These are phyloP conservation scores for Tuber indicum DNA, from an alignment of 495 filamentous ascomycete genomes.

Conservation along the genomic window DNA sequence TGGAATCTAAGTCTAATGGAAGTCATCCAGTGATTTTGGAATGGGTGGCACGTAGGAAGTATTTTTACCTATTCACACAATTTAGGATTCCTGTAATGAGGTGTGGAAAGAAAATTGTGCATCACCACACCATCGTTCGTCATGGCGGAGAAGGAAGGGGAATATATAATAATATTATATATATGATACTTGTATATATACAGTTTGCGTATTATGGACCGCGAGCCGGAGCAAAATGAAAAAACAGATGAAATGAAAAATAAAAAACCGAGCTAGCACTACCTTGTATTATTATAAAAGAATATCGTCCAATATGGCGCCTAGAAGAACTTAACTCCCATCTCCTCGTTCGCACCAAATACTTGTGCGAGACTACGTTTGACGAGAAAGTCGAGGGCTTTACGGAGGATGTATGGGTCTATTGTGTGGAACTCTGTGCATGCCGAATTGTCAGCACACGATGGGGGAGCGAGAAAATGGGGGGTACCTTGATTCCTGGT, in stretches of 20 bases:
- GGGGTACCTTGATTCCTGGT: slow-evolving; percentile 53
- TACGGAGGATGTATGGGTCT: slow-evolving; percentile 70
- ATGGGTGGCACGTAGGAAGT: no score
- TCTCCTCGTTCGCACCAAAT: slow-evolving; percentile 70
- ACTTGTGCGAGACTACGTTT: slow-evolving; percentile 88
- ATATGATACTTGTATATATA: no score
- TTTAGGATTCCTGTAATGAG: no score
- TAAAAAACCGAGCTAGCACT: background rate
- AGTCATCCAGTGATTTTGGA: no score
- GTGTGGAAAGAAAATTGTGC: background rate
- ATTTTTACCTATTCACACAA: no score
- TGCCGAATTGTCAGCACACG: slow-evolving; percentile 5
- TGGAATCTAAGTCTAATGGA: no score
- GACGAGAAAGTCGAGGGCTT: slow-evolving; percentile 69
- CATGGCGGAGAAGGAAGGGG: background rate
- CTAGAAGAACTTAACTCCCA: slow-evolving; percentile 95
- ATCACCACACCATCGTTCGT: background rate
- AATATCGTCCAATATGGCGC: background rate
- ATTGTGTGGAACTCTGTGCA: slow-evolving; percentile 75
- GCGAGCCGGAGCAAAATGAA: background rate
- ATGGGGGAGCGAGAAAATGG: background rate
- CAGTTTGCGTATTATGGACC: background rate
- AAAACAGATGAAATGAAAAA: background rate
- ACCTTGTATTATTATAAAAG: background rate
- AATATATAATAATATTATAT: background rate